These are phyloP conservation scores for Synchytrium microbalum DNA, from an alignment of 371 early-diverging fungal species.

Conservation along the genomic window DNA sequence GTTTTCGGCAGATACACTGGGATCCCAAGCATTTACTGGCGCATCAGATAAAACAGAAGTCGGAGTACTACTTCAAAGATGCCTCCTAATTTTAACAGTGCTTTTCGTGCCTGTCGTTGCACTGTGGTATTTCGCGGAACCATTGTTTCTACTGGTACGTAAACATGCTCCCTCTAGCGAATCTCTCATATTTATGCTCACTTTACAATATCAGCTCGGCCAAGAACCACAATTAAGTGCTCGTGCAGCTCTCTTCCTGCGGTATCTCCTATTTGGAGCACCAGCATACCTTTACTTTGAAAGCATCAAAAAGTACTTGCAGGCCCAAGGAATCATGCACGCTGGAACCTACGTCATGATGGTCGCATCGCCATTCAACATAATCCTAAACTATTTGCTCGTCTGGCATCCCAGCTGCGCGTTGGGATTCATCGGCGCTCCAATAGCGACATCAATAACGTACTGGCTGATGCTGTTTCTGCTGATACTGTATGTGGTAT, in stretches of 20 bases:
- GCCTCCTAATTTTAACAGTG: slow-evolving; percentile 56
- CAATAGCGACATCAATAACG: slow-evolving; percentile 66
- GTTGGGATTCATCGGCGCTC: slow-evolving; percentile 78
- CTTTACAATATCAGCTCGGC: too few species aligned
- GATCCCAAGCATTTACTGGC: slow-evolving; percentile 78
- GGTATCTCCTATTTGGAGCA: slow-evolving; percentile 58
- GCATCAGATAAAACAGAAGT: slow-evolving; percentile 56
- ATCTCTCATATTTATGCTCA: too few species aligned
- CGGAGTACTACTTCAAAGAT: slow-evolving; percentile 76
- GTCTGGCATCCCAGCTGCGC: slow-evolving; percentile 64
- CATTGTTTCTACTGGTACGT: slow-evolving; percentile 31
- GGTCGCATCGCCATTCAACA: slow-evolving; percentile 64
- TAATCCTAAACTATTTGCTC: slow-evolving; percentile 57
- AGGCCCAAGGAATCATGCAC: slow-evolving; percentile 80
- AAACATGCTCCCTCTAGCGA: too few species aligned
- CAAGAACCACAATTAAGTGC: slow-evolving; percentile 47
- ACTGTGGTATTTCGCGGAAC: slow-evolving; percentile 65
- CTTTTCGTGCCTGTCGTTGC: slow-evolving; percentile 61
- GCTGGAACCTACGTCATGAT: slow-evolving; percentile 65
- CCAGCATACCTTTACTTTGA: slow-evolving; percentile 72
- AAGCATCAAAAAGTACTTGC: slow-evolving; percentile 68
- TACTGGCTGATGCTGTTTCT: slow-evolving; percentile 61
- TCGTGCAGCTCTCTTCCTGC: slow-evolving; percentile 53
- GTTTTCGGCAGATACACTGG: slow-evolving; percentile 70
- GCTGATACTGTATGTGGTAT: slow-evolving; percentile 54